phyloP scores from a whole-genome alignment of 2,329 filamentous ascomycete species.

The Whalleya microplaca region DNA sequence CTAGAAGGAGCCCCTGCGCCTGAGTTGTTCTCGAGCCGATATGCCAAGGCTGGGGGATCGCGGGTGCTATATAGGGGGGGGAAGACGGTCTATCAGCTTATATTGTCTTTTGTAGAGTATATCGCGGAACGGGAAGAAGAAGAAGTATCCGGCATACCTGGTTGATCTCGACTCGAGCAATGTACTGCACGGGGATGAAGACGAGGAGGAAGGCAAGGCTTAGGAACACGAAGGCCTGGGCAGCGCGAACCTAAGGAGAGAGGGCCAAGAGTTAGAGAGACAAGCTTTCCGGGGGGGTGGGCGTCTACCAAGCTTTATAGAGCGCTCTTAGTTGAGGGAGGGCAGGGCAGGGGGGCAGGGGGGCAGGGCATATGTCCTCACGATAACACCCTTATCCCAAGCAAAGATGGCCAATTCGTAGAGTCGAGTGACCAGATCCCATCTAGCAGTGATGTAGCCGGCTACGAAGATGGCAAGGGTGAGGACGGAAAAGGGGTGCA shows the following conservation, averaged over 20 bases:
- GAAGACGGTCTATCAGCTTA: slow-evolving; percentile 30
- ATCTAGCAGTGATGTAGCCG: slow-evolving; percentile 98
- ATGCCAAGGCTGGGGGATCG: slow-evolving; percentile 77
- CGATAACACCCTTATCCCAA: slow-evolving; percentile 97
- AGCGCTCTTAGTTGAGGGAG: too few species aligned
- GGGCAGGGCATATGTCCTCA: slow-evolving; percentile 52
- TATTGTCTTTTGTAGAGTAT: slow-evolving; percentile 12
- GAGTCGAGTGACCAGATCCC: slow-evolving; percentile 94
- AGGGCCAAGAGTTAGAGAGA: slow-evolving; percentile 17
- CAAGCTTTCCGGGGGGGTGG: background rate
- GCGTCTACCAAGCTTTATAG: background rate
- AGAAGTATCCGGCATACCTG: slow-evolving; percentile 67
- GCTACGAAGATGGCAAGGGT: slow-evolving; percentile 98
- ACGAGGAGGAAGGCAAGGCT: slow-evolving; percentile 84
- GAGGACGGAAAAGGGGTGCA: slow-evolving; percentile 97
- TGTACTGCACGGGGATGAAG: slow-evolving; percentile 79
- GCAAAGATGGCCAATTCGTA: slow-evolving; percentile 98
- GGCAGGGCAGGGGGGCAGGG: too few species aligned
- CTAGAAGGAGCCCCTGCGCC: slow-evolving; percentile 93
- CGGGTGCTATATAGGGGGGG: slow-evolving; percentile 88
- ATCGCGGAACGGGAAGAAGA: slow-evolving; percentile 6
- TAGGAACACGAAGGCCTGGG: slow-evolving; percentile 82
- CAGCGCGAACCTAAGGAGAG: slow-evolving; percentile 70
- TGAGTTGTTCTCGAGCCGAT: slow-evolving; percentile 92
- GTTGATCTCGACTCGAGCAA: slow-evolving; percentile 79